These are phyloP conservation scores for Rhizomucor miehei DNA, from an alignment of 371 early-diverging fungal species.

Conservation along the genomic window DNA sequence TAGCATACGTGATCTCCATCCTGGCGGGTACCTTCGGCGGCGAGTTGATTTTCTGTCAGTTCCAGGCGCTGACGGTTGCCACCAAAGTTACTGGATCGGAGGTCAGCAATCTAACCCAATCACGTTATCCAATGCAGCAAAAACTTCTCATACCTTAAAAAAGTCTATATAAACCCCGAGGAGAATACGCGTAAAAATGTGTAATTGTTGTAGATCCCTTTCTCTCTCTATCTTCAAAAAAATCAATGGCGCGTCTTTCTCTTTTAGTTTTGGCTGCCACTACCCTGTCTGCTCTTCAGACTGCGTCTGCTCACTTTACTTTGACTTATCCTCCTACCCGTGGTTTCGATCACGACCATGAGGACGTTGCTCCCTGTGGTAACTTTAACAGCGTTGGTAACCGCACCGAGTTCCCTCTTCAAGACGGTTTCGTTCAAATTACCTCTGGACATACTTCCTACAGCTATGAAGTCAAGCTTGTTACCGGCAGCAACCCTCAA, in stretches of 20 bases:
- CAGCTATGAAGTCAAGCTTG: slow-evolving; percentile 41
- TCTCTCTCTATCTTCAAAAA: slow-evolving; percentile 3
- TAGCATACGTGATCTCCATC: background rate
- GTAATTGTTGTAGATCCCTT: slow-evolving; percentile 2
- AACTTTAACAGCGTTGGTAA: slow-evolving; percentile 32
- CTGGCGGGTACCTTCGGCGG: background rate
- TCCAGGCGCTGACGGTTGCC: background rate
- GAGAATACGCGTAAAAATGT: background rate
- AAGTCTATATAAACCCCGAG: background rate
- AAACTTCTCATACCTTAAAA: slow-evolving; percentile 6
- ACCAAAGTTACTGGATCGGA: background rate
- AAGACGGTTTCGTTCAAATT: slow-evolving; percentile 51
- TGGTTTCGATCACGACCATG: slow-evolving; percentile 48
- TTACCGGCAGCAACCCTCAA: slow-evolving; percentile 39
- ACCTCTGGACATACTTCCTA: slow-evolving; percentile 45
- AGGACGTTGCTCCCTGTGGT: slow-evolving; percentile 54
- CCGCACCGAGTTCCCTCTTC: slow-evolving; percentile 47
- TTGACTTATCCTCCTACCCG: slow-evolving; percentile 53
- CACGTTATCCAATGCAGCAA: slow-evolving; percentile 5
- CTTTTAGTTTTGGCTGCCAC: slow-evolving; percentile 4
- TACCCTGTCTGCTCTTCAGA: slow-evolving; percentile 1
- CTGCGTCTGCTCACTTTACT: slow-evolving; percentile 43
- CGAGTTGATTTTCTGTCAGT: slow-evolving; percentile 1
- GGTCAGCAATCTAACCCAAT: background rate
- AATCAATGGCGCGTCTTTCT: slow-evolving; percentile 9